phyloP scores from a whole-genome alignment of 2,329 filamentous ascomycete genomes.

The Sodiomyces alkalinus region DNA sequence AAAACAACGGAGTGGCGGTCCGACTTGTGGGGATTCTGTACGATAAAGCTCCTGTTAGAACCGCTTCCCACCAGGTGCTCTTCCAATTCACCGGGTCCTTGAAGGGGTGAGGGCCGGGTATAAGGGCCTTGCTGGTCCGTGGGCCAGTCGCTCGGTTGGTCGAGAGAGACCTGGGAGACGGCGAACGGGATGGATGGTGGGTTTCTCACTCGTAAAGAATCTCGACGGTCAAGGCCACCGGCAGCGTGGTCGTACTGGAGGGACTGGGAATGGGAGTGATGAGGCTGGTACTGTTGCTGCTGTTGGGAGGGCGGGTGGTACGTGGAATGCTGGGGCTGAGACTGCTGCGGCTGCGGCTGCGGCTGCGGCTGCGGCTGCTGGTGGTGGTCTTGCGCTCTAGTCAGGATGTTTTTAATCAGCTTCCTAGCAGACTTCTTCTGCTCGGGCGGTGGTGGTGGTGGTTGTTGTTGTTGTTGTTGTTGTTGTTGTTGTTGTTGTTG shows the following conservation, averaged over 20 bases:
- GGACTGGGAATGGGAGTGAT: constrained; percentile 9
- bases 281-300: constrained; percentile 9
- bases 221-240: constrained; percentile 32
- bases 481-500: too few relatives aligned
- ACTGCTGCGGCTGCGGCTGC: constrained; percentile 9
- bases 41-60: constrained; percentile 23
- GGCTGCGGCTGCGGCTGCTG: constrained; percentile 15
- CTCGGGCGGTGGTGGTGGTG: constrained; percentile 10
- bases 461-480: too few relatives aligned
- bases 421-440: constrained; percentile 36
- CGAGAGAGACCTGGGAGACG: constrained; percentile 22
- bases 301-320: constrained; percentile 11
- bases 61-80: constrained; percentile 18
- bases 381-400: constrained; percentile 17
- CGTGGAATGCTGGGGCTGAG: too few relatives aligned
- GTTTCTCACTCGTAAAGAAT: constrained; percentile 43
- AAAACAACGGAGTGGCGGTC: constrained; percentile 30
- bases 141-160: constrained; percentile 19
- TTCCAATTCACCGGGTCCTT: constrained; percentile 25
- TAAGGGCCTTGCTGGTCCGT: too few relatives aligned
- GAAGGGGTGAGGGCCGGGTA: constrained; percentile 28
- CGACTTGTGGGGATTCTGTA: constrained; percentile 24
- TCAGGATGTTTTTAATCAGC: constrained; percentile 38
- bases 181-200: constrained; percentile 26
- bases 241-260: constrained; percentile 33